Conservation (phyloP, 495 filamentous ascomycete species). For the Bathelium albidoporum region DNA sequence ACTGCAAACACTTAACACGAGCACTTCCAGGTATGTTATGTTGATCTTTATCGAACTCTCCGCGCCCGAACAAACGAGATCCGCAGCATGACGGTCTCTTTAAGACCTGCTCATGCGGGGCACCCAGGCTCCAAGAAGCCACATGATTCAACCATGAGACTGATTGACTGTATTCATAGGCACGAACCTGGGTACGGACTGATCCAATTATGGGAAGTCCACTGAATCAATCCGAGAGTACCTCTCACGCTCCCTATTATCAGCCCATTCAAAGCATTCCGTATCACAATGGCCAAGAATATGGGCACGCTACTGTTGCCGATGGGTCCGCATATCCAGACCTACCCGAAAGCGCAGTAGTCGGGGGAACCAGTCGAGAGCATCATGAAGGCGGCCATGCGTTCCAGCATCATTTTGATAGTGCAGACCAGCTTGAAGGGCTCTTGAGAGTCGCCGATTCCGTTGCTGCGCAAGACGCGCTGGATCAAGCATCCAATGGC, state of each 20-base stretch:
- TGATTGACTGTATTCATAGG: background rate
- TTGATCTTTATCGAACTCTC: background rate
- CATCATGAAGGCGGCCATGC: background rate
- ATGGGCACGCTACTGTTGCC: background rate
- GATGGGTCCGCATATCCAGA: background rate
- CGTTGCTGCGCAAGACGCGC: slow-evolving; percentile 1
- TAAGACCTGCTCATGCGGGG: background rate
- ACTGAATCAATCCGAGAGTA: background rate
- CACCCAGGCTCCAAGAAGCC: background rate
- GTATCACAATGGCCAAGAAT: background rate
- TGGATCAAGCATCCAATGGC: background rate
- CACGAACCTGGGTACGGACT: background rate
- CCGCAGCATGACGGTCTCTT: background rate
- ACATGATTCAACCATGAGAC: background rate
- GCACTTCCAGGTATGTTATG: background rate
- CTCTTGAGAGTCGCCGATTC: slow-evolving; percentile 4
- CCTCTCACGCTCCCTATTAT: background rate
- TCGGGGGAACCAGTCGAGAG: background rate
- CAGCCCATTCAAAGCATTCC: background rate
- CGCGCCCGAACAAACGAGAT: background rate
- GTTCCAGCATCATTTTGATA: background rate
- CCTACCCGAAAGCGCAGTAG: background rate
- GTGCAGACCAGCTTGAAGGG: background rate
- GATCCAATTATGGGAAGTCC: background rate
- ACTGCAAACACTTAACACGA: background rate